phyloP scores from a whole-genome alignment of 169 alveolate genomes.

The Theileria sp. region DNA sequence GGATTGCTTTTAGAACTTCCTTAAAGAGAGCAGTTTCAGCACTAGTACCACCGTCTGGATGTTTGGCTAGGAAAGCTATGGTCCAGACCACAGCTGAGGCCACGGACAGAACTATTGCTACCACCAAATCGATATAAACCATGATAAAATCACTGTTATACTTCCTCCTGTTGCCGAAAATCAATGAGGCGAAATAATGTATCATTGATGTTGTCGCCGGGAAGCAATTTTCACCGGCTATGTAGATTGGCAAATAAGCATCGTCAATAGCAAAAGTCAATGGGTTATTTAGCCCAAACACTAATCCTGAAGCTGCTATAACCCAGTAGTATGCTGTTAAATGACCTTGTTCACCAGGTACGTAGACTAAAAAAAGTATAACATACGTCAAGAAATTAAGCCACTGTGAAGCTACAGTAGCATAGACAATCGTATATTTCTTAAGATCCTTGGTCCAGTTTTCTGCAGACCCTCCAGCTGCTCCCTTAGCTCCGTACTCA shows the following conservation, averaged over 20 bases:
- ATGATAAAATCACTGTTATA: background rate
- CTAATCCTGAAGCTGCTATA: background rate
- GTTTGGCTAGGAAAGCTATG: background rate
- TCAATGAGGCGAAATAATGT: background rate
- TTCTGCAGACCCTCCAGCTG: too few species aligned
- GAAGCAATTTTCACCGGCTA: background rate
- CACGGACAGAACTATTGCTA: background rate
- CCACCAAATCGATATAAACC: background rate
- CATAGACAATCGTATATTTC: too few species aligned
- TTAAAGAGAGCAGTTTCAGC: background rate
- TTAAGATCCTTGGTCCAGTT: too few species aligned
- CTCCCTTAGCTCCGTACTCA: too few species aligned
- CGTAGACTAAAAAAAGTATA: background rate
- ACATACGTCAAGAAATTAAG: background rate
- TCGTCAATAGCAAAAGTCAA: background rate
- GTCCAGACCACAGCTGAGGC: background rate
- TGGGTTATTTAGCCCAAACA: background rate
- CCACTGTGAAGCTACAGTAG: too few species aligned
- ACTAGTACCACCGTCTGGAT: too few species aligned
- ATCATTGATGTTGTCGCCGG: background rate
- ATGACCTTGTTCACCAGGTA: background rate
- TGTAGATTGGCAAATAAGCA: background rate
- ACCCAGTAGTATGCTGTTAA: background rate
- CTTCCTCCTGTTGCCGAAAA: background rate
- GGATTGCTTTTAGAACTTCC: too few species aligned